Evolutionary conservation across 164 flowering plant species (phyloP).

Genomic region (Vitis labrusca): DNA sequence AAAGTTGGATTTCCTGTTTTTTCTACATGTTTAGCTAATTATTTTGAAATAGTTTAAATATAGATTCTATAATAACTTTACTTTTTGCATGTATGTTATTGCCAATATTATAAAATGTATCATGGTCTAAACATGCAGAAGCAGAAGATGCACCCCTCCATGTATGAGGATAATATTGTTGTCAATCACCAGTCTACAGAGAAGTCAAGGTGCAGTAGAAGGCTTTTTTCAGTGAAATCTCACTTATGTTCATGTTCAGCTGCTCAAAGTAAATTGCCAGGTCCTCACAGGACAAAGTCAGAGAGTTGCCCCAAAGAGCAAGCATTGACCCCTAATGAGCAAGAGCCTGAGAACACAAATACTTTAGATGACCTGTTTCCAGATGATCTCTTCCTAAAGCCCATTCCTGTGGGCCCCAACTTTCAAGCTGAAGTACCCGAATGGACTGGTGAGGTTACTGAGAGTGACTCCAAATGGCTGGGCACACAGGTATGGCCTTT

Average conservation of each 20-base stretch:
- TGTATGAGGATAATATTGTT: conserved; percentile 30
- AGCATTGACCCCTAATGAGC: neutral
- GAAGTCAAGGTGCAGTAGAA: conserved; percentile 29
- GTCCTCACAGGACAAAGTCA: conserved; percentile 11
- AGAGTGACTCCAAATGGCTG: conserved; percentile 47
- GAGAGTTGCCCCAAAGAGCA: conserved; percentile 7
- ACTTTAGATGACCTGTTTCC: neutral
- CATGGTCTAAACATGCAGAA: conserved; percentile 27
- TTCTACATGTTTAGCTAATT: neutral
- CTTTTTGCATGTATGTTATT: neutral
- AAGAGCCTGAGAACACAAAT: neutral
- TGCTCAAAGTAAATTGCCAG: conserved; percentile 7
- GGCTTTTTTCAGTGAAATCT: conserved; percentile 15
- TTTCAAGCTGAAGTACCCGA: conserved; percentile 44
- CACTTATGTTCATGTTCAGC: conserved; percentile 19
- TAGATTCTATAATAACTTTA: neutral
- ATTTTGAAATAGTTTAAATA: neutral
- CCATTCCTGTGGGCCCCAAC: conserved; percentile 24
- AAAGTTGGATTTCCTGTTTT: neutral
- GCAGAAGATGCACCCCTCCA: conserved; percentile 33
- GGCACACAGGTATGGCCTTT: conserved; percentile 39
- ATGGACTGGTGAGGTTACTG: conserved; percentile 36
- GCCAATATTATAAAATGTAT: neutral
- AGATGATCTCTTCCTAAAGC: conserved; percentile 1
- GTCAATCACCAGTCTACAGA: conserved; percentile 12